Base-by-base conservation (phyloP, 2,329 filamentous ascomycete genomes). In the Calonectria hawksworthii region DNA sequence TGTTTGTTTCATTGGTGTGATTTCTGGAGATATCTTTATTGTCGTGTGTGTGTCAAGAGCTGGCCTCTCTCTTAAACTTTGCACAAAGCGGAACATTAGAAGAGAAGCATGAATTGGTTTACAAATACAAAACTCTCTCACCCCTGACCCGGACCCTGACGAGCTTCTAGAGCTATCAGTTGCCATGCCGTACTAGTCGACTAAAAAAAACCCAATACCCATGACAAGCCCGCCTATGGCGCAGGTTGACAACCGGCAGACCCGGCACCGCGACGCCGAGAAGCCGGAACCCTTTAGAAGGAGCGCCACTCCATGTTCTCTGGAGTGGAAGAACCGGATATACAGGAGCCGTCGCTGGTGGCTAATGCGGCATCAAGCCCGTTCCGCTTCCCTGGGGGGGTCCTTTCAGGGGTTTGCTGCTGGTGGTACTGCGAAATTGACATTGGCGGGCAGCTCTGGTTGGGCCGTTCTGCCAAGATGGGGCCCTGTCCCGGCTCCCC, bases 371-470 rank as follows among this genome's bases (percentile, higher is more conserved):
- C 56, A 65, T 9, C 38, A 47, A 47, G 61, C 41, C 61, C 28
- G 38, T 65, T 69, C 59, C 54, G 63, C 38, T 47, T 47, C 59
- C 47, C 32, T 9, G 16, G 26, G 51, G 26, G 36, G 18, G 34
- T 13, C 18, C n/a, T n/a, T 11, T 41, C 47, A 52, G 38, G 52
- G 63, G 38, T 10, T 54, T 41, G 21, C 6, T 21, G 30, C 14
- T 52, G 5, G 34, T 47, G 51, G 51, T 66, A 18, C 65, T 64
- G 56, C 32, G 54, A 67, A 67, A 70, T 67, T 74, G 72, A 74
- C 67, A 74, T 70, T 18, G 30, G 8, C 18, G 21, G 56, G 28
- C 21, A 36, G 18, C 47, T 38, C 41, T 73, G 71, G 71, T 69
- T 73, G 71, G 71, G 54, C 54, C 54, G 52, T 34, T 41, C 30